Conservation (phyloP, 345 rosid species). For the Toxicodendron radicans region DNA sequence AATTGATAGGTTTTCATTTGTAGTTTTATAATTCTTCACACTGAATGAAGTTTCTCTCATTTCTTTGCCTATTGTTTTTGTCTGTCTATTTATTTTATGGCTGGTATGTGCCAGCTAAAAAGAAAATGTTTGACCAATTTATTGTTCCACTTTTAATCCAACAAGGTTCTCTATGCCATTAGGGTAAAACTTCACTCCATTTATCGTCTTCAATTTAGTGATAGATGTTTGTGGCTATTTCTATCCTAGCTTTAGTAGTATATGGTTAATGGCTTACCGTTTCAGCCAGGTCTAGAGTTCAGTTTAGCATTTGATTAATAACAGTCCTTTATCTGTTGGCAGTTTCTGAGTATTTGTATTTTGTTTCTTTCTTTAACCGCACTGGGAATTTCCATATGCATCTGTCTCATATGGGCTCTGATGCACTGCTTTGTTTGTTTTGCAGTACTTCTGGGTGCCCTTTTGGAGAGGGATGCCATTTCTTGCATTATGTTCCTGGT, state of each 20-base stretch:
- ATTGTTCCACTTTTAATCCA: neutral
- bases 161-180: neutral
- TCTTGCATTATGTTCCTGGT: constrained; percentile 95
- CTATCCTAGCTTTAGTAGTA: neutral
- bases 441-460: constrained; percentile 97
- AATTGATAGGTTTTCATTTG: neutral
- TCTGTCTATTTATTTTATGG: neutral
- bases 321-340: neutral
- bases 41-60: neutral
- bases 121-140: neutral
- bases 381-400: neutral
- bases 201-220: neutral
- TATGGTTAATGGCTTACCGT: neutral
- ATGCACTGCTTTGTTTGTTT: constrained; percentile 22
- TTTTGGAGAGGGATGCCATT: constrained; percentile 97
- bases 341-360: neutral
- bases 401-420: neutral
- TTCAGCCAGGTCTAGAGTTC: neutral
- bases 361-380: neutral
- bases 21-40: neutral
- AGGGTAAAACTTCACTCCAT: neutral
- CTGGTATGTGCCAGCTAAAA: neutral
- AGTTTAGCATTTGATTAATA: neutral
- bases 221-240: neutral
- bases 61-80: neutral